Evolutionary conservation across 2,329 filamentous ascomycete species (phyloP).

Genomic region (Venturia effusa): DNA sequence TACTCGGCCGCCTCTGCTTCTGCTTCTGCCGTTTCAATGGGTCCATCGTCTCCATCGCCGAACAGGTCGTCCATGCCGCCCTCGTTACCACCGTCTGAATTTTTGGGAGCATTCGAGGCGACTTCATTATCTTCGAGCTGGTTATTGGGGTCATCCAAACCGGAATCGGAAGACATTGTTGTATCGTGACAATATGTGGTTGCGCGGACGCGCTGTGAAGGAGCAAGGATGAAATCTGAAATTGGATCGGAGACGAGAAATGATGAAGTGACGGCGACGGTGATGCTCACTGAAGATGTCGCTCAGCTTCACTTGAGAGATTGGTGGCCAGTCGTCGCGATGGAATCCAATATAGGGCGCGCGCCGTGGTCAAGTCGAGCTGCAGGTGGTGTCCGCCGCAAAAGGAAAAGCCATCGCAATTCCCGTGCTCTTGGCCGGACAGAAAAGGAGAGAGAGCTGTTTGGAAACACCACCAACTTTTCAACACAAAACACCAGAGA

Average conservation of each 20-base stretch:
- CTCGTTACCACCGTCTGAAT: neutral
- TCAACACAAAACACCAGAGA: neutral
- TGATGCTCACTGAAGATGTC: neutral
- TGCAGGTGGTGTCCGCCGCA: neutral
- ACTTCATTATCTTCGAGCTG: neutral
- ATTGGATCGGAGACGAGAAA: neutral
- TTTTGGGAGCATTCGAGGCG: neutral
- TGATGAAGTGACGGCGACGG: neutral
- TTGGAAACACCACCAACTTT: neutral
- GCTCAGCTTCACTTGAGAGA: neutral
- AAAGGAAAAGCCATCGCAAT: neutral
- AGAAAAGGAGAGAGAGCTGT: neutral
- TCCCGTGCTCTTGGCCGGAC: neutral
- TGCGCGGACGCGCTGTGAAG: constrained; percentile 1
- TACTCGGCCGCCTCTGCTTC: constrained; percentile 13
- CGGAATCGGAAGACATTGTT: neutral
- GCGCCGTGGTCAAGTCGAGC: too few relatives aligned
- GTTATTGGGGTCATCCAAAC: neutral
- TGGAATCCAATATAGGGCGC: neutral
- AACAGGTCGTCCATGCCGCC: constrained; percentile 34
- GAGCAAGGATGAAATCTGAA: neutral
- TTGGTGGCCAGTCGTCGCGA: neutral
- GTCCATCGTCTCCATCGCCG: constrained; percentile 30
- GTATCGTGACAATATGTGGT: neutral
- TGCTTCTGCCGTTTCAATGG: constrained; percentile 25